Evolutionary conservation across 2,329 filamentous ascomycete genomes (phyloP).

Genomic region (Colletotrichum cordylinicola): DNA sequence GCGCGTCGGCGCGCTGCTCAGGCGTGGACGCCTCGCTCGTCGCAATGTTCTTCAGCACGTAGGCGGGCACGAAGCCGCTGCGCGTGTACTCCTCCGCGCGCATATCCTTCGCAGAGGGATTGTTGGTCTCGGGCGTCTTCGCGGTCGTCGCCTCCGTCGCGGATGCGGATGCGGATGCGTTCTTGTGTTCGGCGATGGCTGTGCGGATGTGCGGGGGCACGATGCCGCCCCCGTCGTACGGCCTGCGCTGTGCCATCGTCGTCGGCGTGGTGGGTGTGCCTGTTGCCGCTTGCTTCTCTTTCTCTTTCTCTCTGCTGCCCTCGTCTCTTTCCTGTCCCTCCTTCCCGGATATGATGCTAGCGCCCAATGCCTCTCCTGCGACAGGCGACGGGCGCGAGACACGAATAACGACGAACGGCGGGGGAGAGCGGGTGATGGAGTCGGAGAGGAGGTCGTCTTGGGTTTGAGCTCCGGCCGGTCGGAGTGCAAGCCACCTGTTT

Average conservation of each 20-base stretch:
- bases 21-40: not conserved
- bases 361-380: not conserved
- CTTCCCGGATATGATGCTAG: not conserved
- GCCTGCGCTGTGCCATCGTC: not conserved
- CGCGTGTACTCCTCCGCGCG: not conserved
- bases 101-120: not conserved
- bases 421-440: not conserved
- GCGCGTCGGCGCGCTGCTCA: not conserved
- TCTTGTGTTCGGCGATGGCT: not conserved
- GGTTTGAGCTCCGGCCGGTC: rapidly evolving
- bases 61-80: not conserved
- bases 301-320: not conserved
- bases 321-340: not conserved
- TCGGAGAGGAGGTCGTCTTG: rapidly evolving
- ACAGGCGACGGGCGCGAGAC: not conserved
- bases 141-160: not conserved
- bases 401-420: not conserved
- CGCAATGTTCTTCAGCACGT: not conserved
- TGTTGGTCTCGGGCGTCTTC: not conserved
- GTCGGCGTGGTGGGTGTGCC: not conserved
- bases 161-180: not conserved
- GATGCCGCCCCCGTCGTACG: not conserved
- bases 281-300: not conserved
- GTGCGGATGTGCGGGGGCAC: not conserved
- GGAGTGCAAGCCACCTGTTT: not conserved